A percentile compares a stretch with the other conserved stretches of the same genome.
phyloP scores from a whole-genome alignment of 176 grass and related monocot species.

The Melocanna baccifera region DNA sequence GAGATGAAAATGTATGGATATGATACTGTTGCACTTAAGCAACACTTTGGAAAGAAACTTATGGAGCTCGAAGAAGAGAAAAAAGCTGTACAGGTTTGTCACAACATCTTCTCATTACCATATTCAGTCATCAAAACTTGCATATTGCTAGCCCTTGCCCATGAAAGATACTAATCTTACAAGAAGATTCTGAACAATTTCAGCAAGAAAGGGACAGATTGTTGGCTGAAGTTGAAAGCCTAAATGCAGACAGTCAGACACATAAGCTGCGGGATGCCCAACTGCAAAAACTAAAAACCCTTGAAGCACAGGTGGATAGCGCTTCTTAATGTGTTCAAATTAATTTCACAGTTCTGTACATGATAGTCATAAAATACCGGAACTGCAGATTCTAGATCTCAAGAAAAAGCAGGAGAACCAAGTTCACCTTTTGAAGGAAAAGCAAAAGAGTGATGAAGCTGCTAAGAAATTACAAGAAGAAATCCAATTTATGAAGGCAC shows the following conservation, averaged over 20 bases:
- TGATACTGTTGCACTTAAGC: constrained; percentile 85
- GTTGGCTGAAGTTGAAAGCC: constrained; percentile 91
- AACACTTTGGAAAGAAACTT: constrained; percentile 95
- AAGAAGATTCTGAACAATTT: constrained; percentile 40
- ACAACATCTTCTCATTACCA: constrained; percentile 20
- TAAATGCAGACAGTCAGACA: constrained; percentile 80
- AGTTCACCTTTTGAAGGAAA: constrained; percentile 93
- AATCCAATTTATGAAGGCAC: constrained; percentile 93
- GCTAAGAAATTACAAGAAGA: constrained; percentile 99
- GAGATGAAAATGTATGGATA: constrained; percentile 98
- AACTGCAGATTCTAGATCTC: constrained; percentile 79
- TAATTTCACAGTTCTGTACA: neutral
- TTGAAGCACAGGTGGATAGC: constrained; percentile 80
- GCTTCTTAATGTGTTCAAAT: constrained; percentile 20
- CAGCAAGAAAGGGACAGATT: constrained; percentile 97
- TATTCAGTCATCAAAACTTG: neutral
- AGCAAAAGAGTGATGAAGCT: constrained; percentile 96
- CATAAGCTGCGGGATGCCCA: constrained; percentile 90
- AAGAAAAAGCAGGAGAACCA: constrained; percentile 99
- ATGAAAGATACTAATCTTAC: constrained; percentile 26
- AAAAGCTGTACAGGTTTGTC: constrained; percentile 75
- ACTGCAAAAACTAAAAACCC: constrained; percentile 85
- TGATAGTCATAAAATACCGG: constrained; percentile 19
- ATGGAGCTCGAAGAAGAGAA: constrained; percentile 98
- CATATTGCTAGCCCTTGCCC: constrained; percentile 6